Percentiles rank a stretch among this genome's conserved stretches.
Conservation (phyloP, 2,329 filamentous ascomycete genomes). For the Penicillium digitatum region DNA sequence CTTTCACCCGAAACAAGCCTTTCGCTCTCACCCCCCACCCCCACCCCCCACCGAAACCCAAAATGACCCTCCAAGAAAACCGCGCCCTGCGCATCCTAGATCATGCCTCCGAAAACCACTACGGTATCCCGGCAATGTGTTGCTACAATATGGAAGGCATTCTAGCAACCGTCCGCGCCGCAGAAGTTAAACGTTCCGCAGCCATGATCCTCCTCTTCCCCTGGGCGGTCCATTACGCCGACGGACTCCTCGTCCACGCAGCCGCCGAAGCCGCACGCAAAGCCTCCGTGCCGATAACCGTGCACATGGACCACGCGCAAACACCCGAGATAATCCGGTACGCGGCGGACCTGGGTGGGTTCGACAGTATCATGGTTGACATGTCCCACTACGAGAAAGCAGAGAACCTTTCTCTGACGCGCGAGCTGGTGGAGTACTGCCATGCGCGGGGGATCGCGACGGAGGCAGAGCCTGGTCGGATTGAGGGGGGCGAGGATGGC, state of each 20-base stretch:
- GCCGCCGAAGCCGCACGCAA: conserved; percentile 55
- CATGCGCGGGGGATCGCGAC: conserved; percentile 63
- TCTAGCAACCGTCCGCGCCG: conserved; percentile 63
- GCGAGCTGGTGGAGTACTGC: conserved; percentile 60
- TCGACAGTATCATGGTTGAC: conserved; percentile 73
- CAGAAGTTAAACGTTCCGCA: conserved; percentile 63
- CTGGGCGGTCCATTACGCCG: conserved; percentile 66
- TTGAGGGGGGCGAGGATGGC: conserved; percentile 71
- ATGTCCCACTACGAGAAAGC: conserved; percentile 70
- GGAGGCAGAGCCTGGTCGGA: conserved; percentile 67
- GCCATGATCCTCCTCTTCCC: conserved; percentile 71
- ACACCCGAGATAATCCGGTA: conserved; percentile 58
- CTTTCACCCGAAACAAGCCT: background rate
- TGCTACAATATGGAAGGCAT: conserved; percentile 69
- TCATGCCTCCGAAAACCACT: conserved; percentile 53
- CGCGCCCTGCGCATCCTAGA: conserved; percentile 56
- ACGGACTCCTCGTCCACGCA: conserved; percentile 52
- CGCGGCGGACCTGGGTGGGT: conserved; percentile 59
- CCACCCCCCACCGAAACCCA: conserved; percentile 29
- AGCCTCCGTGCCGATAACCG: conserved; percentile 57
- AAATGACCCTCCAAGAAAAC: conserved; percentile 44
- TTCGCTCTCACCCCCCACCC: background rate
- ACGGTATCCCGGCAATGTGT: conserved; percentile 60
- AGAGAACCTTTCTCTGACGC: conserved; percentile 64
- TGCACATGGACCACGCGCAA: conserved; percentile 66